Conservation (phyloP, 768 basidiomycete genomes). For the Trametopsis cervina region DNA sequence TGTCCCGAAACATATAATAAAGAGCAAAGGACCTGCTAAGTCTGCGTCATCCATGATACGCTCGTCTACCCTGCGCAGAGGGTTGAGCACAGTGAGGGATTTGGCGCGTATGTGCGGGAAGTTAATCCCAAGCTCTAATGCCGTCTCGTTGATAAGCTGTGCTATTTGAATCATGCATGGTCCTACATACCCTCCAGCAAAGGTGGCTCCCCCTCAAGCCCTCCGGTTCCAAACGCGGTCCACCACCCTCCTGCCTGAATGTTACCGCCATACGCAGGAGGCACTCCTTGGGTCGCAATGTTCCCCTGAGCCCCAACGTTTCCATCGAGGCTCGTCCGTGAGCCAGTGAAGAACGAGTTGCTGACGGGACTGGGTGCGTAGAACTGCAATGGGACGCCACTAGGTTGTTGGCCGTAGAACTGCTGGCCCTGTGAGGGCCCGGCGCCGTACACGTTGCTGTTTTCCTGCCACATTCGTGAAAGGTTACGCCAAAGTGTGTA, state of each 20-base stretch:
- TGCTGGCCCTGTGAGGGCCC: constrained; percentile 48
- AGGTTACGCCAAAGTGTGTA: constrained; percentile 5
- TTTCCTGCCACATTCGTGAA: constrained; percentile 69
- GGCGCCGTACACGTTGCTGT: constrained; percentile 46
- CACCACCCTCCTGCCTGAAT: constrained; percentile 85
- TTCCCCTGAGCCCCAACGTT: constrained; percentile 51
- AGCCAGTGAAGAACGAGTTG: constrained; percentile 57
- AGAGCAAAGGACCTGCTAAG: constrained; percentile 91
- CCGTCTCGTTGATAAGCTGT: background rate
- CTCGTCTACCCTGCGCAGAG: constrained; percentile 74
- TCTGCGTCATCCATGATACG: constrained; percentile 99
- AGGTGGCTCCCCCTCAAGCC: constrained; percentile 93
- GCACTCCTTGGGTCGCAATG: constrained; percentile 38
- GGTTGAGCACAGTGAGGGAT: constrained; percentile 93
- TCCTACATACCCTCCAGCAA: constrained; percentile 75
- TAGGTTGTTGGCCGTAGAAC: constrained; percentile 43
- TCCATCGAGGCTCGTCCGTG: constrained; percentile 74
- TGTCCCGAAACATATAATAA: constrained; percentile 91
- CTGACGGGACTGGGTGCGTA: constrained; percentile 59
- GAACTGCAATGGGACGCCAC: constrained; percentile 63
- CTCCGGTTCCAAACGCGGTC: constrained; percentile 94
- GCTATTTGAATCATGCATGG: constrained; percentile 5
- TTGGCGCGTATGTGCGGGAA: constrained; percentile 93
- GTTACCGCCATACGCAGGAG: constrained; percentile 56
- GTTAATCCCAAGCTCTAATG: constrained; percentile 91